These are phyloP conservation scores for Paradendryphiella salina DNA, from an alignment of 2,329 filamentous ascomycete species.

Conservation along the genomic window DNA sequence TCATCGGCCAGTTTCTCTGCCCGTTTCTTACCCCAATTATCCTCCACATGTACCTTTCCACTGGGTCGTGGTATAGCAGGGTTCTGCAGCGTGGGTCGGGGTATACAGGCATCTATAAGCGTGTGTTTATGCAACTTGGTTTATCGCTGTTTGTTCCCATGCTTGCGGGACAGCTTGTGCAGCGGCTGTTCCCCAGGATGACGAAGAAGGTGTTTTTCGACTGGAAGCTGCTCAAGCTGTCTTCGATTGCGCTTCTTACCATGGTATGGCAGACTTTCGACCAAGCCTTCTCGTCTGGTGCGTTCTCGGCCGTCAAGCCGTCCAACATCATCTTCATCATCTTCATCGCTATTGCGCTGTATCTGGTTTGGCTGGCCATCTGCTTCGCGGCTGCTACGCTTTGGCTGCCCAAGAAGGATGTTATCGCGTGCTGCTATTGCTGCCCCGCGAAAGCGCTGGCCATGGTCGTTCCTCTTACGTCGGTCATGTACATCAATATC, in stretches of 20 bases:
- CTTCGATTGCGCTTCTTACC: slow-evolving; percentile 52
- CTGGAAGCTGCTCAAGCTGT: slow-evolving; percentile 52
- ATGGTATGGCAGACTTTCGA: slow-evolving; percentile 68
- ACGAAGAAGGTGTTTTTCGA: slow-evolving; percentile 59
- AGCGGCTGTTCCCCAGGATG: slow-evolving; percentile 58
- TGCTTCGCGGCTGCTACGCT: slow-evolving; percentile 60
- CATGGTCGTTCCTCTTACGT: slow-evolving; percentile 68
- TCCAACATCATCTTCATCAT: slow-evolving; percentile 68
- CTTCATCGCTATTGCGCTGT: slow-evolving; percentile 68
- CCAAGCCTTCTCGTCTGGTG: slow-evolving; percentile 65
- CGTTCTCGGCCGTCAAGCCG: slow-evolving; percentile 61
- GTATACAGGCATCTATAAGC: slow-evolving; percentile 64
- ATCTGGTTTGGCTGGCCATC: slow-evolving; percentile 64
- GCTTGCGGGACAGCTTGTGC: slow-evolving; percentile 62
- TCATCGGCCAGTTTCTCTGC: slow-evolving; percentile 70
- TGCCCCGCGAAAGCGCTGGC: slow-evolving; percentile 73
- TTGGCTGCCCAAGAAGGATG: slow-evolving; percentile 62
- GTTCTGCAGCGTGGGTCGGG: slow-evolving; percentile 58
- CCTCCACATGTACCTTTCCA: slow-evolving; percentile 63
- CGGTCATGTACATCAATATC: slow-evolving; percentile 67
- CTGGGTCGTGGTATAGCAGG: slow-evolving; percentile 58
- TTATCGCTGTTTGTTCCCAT: slow-evolving; percentile 69
- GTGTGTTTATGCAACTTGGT: slow-evolving; percentile 69
- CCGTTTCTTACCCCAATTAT: slow-evolving; percentile 68
- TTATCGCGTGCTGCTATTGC: slow-evolving; percentile 73